phyloP scores from a whole-genome alignment of 2,329 filamentous ascomycete genomes.

The Stemphylium beticola region DNA sequence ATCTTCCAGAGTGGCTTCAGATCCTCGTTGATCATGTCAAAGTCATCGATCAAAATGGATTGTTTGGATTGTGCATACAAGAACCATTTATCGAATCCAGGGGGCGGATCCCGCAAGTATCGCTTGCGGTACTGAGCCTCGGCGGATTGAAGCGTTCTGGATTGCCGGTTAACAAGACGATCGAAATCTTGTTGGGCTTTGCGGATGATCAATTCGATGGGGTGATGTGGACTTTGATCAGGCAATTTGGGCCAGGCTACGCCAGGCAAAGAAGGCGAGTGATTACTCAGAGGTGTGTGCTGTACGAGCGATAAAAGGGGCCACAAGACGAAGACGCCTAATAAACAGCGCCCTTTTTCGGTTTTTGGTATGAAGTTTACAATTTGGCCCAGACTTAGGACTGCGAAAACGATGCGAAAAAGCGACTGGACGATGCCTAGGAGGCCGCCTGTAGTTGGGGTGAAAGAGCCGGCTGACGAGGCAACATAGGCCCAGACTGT shows the following conservation, averaged over 20 bases:
- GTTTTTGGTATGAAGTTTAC: background rate
- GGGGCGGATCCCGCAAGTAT: slow-evolving; percentile 54
- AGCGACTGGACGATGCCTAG: background rate
- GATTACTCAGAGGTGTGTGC: background rate
- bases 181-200: slow-evolving; percentile 27
- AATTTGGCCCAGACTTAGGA: background rate
- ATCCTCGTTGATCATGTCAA: slow-evolving; percentile 52
- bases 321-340: background rate
- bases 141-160: slow-evolving; percentile 34
- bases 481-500: slow-evolving; percentile 2
- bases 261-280: background rate
- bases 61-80: slow-evolving; percentile 49
- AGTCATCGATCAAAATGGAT: slow-evolving; percentile 60
- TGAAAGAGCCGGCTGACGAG: background rate
- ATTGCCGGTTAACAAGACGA: slow-evolving; percentile 46
- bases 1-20: slow-evolving; percentile 53
- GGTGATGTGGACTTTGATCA: background rate
- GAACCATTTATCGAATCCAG: slow-evolving; percentile 57
- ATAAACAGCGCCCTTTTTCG: background rate
- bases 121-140: slow-evolving; percentile 53
- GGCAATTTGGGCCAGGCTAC: background rate
- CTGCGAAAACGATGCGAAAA: background rate
- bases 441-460: background rate
- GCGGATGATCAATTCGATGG: background rate
- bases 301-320: background rate